phyloP scores from a whole-genome alignment of 2,329 filamentous ascomycete genomes.

The Zasmidium angulare region DNA sequence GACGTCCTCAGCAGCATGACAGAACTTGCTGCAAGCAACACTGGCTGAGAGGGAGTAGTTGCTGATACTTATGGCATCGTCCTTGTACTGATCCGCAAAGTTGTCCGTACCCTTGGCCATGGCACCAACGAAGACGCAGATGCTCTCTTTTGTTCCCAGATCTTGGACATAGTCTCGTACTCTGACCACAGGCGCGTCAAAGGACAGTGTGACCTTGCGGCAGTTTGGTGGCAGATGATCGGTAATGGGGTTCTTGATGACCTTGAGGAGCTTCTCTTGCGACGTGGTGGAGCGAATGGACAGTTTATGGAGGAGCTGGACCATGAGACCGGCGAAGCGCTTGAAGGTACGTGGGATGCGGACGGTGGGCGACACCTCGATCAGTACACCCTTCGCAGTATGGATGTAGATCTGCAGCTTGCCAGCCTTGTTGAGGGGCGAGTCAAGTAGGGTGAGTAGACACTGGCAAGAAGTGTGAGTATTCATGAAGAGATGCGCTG shows the following conservation, averaged over 20 bases:
- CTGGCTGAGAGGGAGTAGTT: conserved; percentile 97
- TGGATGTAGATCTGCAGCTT: conserved; percentile 98
- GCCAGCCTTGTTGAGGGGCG: conserved; percentile 97
- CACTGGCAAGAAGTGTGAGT: conserved; percentile 60
- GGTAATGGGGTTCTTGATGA: conserved; percentile 97
- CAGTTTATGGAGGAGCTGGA: conserved; percentile 90
- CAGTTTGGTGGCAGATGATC: conserved; percentile 96
- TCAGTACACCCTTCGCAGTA: conserved; percentile 93
- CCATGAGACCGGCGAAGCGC: conserved; percentile 97
- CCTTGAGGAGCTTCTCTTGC: conserved; percentile 93
- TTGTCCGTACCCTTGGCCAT: conserved; percentile 97
- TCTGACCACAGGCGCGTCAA: conserved; percentile 83
- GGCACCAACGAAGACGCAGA: conserved; percentile 95
- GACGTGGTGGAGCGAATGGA: conserved; percentile 96
- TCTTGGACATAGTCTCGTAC: conserved; percentile 85
- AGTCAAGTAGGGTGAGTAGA: conserved; percentile 93
- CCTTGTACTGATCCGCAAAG: conserved; percentile 91
- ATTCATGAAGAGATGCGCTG: conserved; percentile 17
- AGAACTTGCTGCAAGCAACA: conserved; percentile 99
- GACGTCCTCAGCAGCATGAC: conserved; percentile 93
- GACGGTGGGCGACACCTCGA: conserved; percentile 96
- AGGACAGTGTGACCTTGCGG: conserved; percentile 95
- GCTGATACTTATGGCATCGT: conserved; percentile 97
- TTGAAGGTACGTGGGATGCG: conserved; percentile 98
- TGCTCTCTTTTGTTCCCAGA: conserved; percentile 79